Conservation (phyloP, 306 rosid species). For the Herpetospermum pedunculosum region DNA sequence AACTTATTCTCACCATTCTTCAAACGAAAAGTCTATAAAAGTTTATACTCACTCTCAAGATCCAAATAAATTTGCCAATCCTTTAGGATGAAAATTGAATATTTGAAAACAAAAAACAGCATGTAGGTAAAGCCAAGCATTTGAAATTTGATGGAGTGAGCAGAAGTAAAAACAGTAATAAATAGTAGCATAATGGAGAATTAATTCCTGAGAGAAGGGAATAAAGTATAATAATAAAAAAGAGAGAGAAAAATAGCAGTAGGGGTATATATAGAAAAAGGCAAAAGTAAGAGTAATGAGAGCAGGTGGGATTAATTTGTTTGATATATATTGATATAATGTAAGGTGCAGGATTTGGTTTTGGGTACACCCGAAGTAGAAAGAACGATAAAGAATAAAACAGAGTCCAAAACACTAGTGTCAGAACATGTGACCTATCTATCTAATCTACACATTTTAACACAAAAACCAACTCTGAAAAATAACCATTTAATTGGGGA, state of each 20-base stretch:
- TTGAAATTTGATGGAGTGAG: no score
- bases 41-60: no score
- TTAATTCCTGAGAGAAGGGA: background rate
- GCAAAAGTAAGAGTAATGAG: background rate
- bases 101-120: no score
- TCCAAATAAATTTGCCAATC: no score
- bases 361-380: slow-evolving; percentile 13
- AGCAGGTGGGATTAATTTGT: slow-evolving; percentile 9
- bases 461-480: no score
- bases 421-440: slow-evolving; percentile 59
- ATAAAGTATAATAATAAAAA: background rate
- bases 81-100: no score
- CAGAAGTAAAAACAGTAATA: no score
- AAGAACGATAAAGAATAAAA: slow-evolving; percentile 45
- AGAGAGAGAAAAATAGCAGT: background rate
- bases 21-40: no score
- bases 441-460: no score
- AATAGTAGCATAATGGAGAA: background rate
- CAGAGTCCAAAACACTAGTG: slow-evolving; percentile 22
- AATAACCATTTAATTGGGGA: no score
- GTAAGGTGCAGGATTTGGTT: background rate
- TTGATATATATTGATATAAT: background rate
- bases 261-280: background rate
- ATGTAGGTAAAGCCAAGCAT: no score
- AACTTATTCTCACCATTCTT: no score